Conservation (phyloP, 2,329 filamentous ascomycete species). For the Macroventuria anomochaeta region DNA sequence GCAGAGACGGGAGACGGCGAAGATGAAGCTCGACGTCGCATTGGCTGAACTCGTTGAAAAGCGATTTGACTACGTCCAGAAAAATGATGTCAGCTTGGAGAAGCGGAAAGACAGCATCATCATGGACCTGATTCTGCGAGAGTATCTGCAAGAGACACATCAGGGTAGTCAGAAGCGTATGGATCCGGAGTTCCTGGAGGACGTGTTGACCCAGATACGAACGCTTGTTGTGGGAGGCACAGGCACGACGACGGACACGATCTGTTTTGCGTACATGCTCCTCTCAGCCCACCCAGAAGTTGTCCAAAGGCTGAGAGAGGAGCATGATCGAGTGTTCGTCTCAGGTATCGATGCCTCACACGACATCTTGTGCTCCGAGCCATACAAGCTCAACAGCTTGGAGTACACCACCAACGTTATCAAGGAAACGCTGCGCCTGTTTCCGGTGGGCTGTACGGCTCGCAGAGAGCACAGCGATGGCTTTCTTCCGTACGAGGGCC, state of each 20-base stretch:
- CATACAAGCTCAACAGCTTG: constrained; percentile 58
- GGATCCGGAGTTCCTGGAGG: constrained; percentile 46
- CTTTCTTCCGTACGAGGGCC: constrained; percentile 50
- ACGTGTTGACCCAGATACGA: constrained; percentile 48
- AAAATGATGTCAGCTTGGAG: constrained; percentile 44
- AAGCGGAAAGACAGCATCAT: constrained; percentile 45
- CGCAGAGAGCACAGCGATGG: constrained; percentile 48
- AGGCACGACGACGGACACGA: constrained; percentile 50
- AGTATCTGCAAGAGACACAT: constrained; percentile 31
- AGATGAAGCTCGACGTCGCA: constrained; percentile 39
- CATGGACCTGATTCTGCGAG: constrained; percentile 44
- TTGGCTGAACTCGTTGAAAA: constrained; percentile 46
- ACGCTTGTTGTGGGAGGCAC: constrained; percentile 54
- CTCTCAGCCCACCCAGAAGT: constrained; percentile 38
- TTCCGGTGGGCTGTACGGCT: constrained; percentile 57
- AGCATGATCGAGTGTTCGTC: constrained; percentile 62
- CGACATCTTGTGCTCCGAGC: constrained; percentile 51
- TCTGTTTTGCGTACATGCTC: constrained; percentile 42
- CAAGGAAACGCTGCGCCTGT: constrained; percentile 61
- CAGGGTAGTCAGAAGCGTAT: constrained; percentile 16
- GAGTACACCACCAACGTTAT: constrained; percentile 61
- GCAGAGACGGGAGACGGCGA: constrained; percentile 16
- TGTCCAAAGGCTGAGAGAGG: constrained; percentile 48
- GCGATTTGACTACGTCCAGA: constrained; percentile 43
- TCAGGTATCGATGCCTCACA: constrained; percentile 48